Evolutionary conservation across 331 rosid genomes (phyloP).

Genomic region (Acacia concinna): DNA sequence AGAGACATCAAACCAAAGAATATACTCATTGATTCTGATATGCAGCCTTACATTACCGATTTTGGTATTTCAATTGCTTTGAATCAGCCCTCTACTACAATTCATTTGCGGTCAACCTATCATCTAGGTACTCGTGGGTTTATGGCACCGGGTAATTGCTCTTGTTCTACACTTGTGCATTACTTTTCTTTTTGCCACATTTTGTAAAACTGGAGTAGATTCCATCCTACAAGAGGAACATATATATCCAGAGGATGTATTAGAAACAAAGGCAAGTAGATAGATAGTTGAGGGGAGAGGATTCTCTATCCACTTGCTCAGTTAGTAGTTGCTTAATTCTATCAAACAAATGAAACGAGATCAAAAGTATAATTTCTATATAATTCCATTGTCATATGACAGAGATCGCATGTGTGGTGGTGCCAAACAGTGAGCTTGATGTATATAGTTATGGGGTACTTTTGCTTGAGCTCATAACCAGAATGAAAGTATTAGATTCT

Average conservation of each 20-base stretch:
- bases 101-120: background rate
- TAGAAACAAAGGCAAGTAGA: background rate
- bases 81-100: background rate
- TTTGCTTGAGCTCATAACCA: constrained; percentile 57
- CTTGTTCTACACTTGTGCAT: background rate
- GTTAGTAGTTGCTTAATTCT: background rate
- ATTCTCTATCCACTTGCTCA: background rate
- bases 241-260: background rate
- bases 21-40: background rate
- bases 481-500: constrained; percentile 63
- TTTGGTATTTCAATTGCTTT: background rate
- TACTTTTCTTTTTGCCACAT: background rate
- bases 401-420: constrained; percentile 56
- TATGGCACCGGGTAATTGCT: background rate
- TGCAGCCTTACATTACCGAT: background rate
- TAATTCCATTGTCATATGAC: constrained; percentile 1
- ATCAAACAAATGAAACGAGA: background rate
- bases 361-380: background rate
- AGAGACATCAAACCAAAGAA: background rate
- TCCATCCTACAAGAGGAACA: background rate
- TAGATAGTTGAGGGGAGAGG: background rate
- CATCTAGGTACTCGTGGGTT: background rate
- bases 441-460: constrained; percentile 67
- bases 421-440: constrained; percentile 46
- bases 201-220: background rate